Percentiles rank a stretch among this genome's conserved stretches.
Conservation (phyloP, 352 stramenopile species). For the Pythium rishiriense region DNA sequence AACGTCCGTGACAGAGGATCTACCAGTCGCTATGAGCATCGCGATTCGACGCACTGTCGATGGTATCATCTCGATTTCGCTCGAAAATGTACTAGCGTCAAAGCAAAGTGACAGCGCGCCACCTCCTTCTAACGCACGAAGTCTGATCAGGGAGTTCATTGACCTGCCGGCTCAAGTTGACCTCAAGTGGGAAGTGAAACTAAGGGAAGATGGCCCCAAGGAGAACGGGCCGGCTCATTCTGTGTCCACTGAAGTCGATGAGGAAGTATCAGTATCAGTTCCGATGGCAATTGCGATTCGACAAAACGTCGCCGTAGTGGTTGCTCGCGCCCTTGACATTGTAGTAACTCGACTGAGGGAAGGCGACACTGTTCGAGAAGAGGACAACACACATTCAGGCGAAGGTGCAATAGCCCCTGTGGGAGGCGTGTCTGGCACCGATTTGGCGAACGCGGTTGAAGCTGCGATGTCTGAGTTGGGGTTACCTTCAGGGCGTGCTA, state of each 20-base stretch:
- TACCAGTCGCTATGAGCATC: slow-evolving; percentile 25
- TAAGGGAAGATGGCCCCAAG: neutral
- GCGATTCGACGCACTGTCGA: slow-evolving; percentile 23
- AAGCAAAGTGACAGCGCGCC: neutral
- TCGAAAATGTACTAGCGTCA: slow-evolving; percentile 12
- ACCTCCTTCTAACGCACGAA: neutral
- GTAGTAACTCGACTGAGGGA: slow-evolving; percentile 28
- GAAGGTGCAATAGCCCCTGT: neutral
- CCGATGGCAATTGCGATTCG: slow-evolving; percentile 18
- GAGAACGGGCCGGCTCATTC: neutral
- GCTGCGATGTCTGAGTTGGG: neutral
- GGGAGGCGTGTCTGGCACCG: neutral
- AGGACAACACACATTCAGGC: too few species aligned
- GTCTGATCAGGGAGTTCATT: neutral
- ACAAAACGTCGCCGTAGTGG: slow-evolving; percentile 31
- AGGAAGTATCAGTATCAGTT: neutral
- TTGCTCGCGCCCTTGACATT: slow-evolving; percentile 30
- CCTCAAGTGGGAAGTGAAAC: neutral
- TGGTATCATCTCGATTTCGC: slow-evolving; percentile 25
- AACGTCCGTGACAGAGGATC: neutral
- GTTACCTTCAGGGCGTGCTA: neutral
- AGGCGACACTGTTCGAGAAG: neutral
- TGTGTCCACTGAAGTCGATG: neutral
- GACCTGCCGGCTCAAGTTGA: neutral
- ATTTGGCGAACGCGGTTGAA: slow-evolving; percentile 10